Evolutionary conservation across 148 eudicot species (phyloP), one percentile per base, ranked within the genome.

Genomic region (Chenopodium berlandieri): DNA sequence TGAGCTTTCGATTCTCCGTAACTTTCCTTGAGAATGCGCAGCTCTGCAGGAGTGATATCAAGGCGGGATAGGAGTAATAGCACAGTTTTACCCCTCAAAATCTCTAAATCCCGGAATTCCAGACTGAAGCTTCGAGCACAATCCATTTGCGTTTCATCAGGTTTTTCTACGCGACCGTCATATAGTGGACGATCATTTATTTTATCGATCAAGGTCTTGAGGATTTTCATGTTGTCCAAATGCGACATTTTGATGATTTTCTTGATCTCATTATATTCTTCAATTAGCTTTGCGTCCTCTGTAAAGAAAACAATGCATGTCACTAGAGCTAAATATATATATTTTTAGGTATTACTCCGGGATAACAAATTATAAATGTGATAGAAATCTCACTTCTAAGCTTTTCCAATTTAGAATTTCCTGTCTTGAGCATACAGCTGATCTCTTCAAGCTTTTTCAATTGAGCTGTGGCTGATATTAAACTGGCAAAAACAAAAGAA

Each of bases 181-280:
- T 22, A 76, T 22, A 92, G 86, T 31, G 92, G 90, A 19, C 34
- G 86, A 1, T 31, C 1, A 31, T 31, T 31, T 54, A 77, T n/a
- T 56, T 91, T 91, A 20, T 90, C 92, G 56, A 92, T 80, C 25
- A 92, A 72, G 1, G 78, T 67, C 78, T 64, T 89, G 52, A 92
- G 86, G 40, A 87, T 88, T 75, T 86, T 85, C 89, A 92, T 89
- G 88, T 92, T 92, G 85, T 92, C 95, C 7, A 88, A 81, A 69
- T 90, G 1, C 32, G 1, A 92, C 75, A 85, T 81, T 62, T 88
- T 83, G 74, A 88, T 72, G 50, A 73, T 75, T 48, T 75, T 73
- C n/a, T 30, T 67, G 54, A 90, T 77, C 64, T 63, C 64, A 48
- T 85, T 83, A 10, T 86, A 89, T 23, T 83, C 88, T 73, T 89